Evolutionary conservation across 2,329 filamentous ascomycete species (phyloP).

Genomic region (Pseudogymnoascus sp.): DNA sequence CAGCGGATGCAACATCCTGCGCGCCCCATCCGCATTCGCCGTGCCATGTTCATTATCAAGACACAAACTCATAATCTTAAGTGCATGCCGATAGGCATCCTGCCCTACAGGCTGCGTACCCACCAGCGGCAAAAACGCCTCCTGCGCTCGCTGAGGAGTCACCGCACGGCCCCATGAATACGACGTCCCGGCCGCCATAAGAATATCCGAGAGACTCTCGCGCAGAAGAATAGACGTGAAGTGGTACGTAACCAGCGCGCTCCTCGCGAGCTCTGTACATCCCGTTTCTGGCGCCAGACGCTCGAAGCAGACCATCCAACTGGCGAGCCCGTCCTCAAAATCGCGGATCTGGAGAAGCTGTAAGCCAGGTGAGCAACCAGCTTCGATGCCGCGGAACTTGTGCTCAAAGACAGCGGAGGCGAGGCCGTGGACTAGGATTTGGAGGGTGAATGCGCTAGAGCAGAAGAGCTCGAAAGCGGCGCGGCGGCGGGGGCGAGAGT

Average conservation of each 20-base stretch:
- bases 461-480: conserved; percentile 19
- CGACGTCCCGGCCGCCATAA: conserved; percentile 24
- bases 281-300: conserved; percentile 16
- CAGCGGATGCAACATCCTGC: conserved; percentile 6
- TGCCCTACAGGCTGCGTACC: conserved; percentile 21
- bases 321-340: conserved; percentile 20
- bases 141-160: conserved; percentile 22
- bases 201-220: conserved; percentile 22
- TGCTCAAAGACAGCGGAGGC: conserved; percentile 21
- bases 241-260: conserved; percentile 21
- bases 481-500: conserved; percentile 16
- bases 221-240: conserved; percentile 21
- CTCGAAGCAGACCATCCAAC: conserved; percentile 21
- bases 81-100: conserved; percentile 21
- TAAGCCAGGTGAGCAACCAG: conserved; percentile 15
- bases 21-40: not conserved
- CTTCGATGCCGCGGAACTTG: conserved; percentile 21
- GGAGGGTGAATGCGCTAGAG: conserved; percentile 20
- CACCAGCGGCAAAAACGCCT: conserved; percentile 20
- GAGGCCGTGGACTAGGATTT: conserved; percentile 23
- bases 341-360: conserved; percentile 18
- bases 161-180: conserved; percentile 22
- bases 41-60: conserved; percentile 17
- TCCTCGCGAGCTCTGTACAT: conserved; percentile 18
- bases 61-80: conserved; percentile 21